A percentile compares a stretch with the other conserved stretches of the same genome.
These are phyloP conservation scores for Cercospora beticola DNA, from an alignment of 2,329 filamentous ascomycete species.

Conservation along the genomic window DNA sequence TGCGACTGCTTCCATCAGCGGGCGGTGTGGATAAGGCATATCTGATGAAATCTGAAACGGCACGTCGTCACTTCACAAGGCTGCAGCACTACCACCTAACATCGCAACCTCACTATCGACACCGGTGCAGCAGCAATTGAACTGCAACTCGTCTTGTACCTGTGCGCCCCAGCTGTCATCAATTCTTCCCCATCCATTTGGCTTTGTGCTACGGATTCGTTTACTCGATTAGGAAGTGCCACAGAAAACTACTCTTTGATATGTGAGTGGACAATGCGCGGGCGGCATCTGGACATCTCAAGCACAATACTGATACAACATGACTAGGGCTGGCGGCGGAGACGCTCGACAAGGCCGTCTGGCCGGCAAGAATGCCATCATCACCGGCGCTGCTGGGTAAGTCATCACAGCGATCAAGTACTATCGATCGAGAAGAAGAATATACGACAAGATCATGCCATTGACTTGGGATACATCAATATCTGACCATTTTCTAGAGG, in stretches of 20 bases:
- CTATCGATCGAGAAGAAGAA: neutral
- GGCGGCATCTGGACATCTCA: neutral
- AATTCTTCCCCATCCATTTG: neutral
- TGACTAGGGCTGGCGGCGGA: slow-evolving; percentile 21
- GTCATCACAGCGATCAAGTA: slow-evolving; percentile 30
- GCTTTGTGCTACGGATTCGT: slow-evolving; percentile 14
- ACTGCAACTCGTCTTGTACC: neutral
- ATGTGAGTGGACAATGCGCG: slow-evolving; percentile 18
- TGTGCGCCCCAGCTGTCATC: neutral
- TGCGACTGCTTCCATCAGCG: slow-evolving; percentile 7
- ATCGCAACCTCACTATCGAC: neutral
- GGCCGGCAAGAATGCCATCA: slow-evolving; percentile 67
- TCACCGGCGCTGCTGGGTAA: slow-evolving; percentile 85
- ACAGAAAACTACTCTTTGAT: slow-evolving; percentile 19
- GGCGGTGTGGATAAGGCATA: slow-evolving; percentile 5
- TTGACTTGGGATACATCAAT: neutral
- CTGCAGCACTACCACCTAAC: neutral
- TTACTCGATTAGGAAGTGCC: slow-evolving; percentile 21
- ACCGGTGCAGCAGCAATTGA: neutral
- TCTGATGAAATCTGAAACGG: slow-evolving; percentile 10
- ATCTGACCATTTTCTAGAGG: slow-evolving; percentile 56
- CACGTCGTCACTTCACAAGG: slow-evolving; percentile 5
- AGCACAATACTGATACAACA: slow-evolving; percentile 7
- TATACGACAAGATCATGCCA: neutral
- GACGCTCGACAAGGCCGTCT: slow-evolving; percentile 47